phyloP scores from a whole-genome alignment of 768 basidiomycete species.

The Cystofilobasidium macerans region DNA sequence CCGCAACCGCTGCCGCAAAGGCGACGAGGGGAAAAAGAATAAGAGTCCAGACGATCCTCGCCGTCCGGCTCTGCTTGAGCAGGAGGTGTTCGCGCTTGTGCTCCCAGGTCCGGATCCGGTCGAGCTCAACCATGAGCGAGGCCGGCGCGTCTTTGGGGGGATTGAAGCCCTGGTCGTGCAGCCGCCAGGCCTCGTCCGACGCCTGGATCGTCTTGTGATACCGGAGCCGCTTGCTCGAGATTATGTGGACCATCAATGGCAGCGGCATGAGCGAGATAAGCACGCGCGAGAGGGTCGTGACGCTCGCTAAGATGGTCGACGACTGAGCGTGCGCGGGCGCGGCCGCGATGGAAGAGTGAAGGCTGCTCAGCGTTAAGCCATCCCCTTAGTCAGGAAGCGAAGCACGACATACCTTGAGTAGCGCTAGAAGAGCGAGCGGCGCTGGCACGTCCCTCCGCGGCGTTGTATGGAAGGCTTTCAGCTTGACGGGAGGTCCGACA shows the following conservation, averaged over 20 bases:
- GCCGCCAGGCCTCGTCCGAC: neutral
- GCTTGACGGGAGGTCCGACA: too few relatives aligned
- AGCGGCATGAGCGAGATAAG: conserved; percentile 2
- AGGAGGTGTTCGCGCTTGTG: conserved; percentile 33
- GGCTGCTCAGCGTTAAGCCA: too few relatives aligned
- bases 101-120: neutral
- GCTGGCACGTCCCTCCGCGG: too few relatives aligned
- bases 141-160: neutral
- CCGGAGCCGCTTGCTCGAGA: neutral
- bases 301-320: neutral
- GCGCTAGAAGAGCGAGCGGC: too few relatives aligned
- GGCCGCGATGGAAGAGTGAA: too few relatives aligned
- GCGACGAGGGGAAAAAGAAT: neutral
- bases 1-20: neutral
- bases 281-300: conserved; percentile 7
- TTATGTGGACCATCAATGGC: neutral
- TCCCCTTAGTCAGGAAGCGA: too few relatives aligned
- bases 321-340: too few relatives aligned
- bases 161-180: neutral
- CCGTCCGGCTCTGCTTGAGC: conserved; percentile 59
- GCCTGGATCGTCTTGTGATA: neutral
- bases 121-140: neutral
- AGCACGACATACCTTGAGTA: too few relatives aligned
- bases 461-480: too few relatives aligned
- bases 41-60: conserved; percentile 44